Percentiles rank a stretch among this genome's conserved stretches.
Conservation (phyloP, 2,329 filamentous ascomycete species). For the Exophiala xenobiotica region DNA sequence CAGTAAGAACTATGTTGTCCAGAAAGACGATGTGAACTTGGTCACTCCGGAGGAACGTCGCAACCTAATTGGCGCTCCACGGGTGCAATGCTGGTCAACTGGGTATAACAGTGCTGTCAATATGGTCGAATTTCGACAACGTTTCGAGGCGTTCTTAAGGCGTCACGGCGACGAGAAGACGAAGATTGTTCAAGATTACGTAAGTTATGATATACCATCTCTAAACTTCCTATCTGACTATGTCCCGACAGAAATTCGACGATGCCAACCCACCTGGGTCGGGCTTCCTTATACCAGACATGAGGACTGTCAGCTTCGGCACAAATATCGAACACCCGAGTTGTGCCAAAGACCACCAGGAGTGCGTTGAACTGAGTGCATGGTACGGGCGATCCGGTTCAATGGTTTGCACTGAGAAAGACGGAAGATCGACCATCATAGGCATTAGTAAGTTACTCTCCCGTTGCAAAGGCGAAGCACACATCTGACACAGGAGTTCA, state of each 20-base stretch:
- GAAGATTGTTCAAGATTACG: constrained; percentile 5
- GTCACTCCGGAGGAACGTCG: constrained; percentile 2
- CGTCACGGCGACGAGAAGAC: constrained; percentile 1
- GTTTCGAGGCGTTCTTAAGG: constrained; percentile 1
- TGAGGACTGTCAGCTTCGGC: constrained; percentile 12
- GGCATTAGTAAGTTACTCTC: constrained; percentile 9
- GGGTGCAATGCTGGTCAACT: constrained; percentile 5
- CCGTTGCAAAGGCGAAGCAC: not conserved
- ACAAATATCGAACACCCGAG: not conserved
- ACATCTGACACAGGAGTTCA: not conserved
- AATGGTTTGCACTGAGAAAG: constrained; percentile 10
- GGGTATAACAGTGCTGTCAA: constrained; percentile 8
- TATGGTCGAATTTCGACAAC: not conserved
- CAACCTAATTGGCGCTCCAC: not conserved
- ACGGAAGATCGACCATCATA: constrained; percentile 5
- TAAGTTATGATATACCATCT: constrained; percentile 4
- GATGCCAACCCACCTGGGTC: not conserved
- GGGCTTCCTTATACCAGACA: constrained; percentile 2
- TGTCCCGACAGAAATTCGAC: constrained; percentile 2
- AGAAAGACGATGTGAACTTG: constrained; percentile 7
- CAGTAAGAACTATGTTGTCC: not conserved
- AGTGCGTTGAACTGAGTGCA: constrained; percentile 10
- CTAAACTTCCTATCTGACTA: not conserved
- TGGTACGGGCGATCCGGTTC: constrained; percentile 1
- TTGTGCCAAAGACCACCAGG: constrained; percentile 3